Evolutionary conservation across 495 filamentous ascomycete genomes (phyloP).

Genomic region (Amorphotheca resinae): DNA sequence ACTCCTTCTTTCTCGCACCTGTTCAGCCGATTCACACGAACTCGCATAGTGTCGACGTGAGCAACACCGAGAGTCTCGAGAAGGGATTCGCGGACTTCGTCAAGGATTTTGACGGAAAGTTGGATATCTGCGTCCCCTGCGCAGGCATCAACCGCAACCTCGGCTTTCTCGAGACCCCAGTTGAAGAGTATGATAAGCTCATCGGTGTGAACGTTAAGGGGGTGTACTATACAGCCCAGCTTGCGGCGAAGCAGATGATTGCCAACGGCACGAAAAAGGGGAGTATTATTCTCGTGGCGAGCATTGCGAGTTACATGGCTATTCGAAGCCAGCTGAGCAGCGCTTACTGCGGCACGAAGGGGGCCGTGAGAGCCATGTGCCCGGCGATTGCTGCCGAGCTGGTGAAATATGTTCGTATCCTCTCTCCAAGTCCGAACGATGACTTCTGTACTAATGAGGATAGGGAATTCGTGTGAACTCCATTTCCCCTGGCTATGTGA

Average conservation of each 20-base stretch:
- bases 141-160: conserved; percentile 30
- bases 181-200: conserved; percentile 31
- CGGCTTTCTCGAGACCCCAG: conserved; percentile 30
- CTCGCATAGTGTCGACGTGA: conserved; percentile 8
- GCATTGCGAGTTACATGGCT: conserved; percentile 35
- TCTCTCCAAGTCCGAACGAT: conserved; percentile 69
- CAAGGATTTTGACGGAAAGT: conserved; percentile 28
- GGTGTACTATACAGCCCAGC: conserved; percentile 31
- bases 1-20: no score
- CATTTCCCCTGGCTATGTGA: conserved; percentile 64
- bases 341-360: conserved; percentile 28
- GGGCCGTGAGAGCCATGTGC: conserved; percentile 23
- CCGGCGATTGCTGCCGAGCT: conserved; percentile 48
- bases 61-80: conserved; percentile 1
- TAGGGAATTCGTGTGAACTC: conserved; percentile 68
- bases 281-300: conserved; percentile 35
- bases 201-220: conserved; percentile 17
- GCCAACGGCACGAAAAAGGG: conserved; percentile 32
- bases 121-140: conserved; percentile 31
- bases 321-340: conserved; percentile 16
- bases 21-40: not conserved
- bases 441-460: conserved; percentile 75
- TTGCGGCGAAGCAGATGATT: conserved; percentile 36
- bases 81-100: conserved; percentile 21
- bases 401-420: conserved; percentile 61